Percentiles rank a stretch among this genome's conserved stretches.
Evolutionary conservation across 192 early-diverging fungal genomes (phyloP).

Genomic region (Dispira parvispora): DNA sequence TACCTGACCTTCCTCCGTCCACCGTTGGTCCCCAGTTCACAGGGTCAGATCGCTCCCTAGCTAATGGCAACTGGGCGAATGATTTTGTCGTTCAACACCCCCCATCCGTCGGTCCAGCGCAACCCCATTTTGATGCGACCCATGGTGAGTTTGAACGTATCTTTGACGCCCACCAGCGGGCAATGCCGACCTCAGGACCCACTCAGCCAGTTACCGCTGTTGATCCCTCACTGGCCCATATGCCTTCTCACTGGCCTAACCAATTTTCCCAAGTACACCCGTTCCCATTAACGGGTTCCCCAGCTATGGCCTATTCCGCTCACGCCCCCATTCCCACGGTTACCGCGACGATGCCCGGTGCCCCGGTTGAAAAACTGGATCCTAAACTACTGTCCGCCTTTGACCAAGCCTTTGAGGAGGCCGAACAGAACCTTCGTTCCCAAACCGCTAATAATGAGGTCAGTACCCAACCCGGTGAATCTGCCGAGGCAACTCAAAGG

Average conservation of each 20-base stretch:
- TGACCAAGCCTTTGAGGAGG: constrained; percentile 48
- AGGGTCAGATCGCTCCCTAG: not conserved
- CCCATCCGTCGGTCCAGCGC: not conserved
- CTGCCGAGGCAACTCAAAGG: constrained; percentile 18
- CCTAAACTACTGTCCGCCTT: constrained; percentile 38
- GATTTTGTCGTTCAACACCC: constrained; percentile 51
- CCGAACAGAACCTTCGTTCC: constrained; percentile 21
- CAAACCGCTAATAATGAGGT: constrained; percentile 18
- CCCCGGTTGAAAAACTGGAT: constrained; percentile 10
- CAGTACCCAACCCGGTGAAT: constrained; percentile 14
- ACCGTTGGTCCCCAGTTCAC: constrained; percentile 4
- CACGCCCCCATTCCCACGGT: constrained; percentile 6
- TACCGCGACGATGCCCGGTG: constrained; percentile 9
- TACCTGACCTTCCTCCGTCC: constrained; percentile 17
- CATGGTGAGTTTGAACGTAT: constrained; percentile 26
- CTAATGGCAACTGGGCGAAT: constrained; percentile 41
- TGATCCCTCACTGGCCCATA: constrained; percentile 10
- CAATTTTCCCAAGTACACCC: constrained; percentile 25
- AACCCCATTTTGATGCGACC: constrained; percentile 11
- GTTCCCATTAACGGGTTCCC: no score
- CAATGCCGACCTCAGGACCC: not conserved
- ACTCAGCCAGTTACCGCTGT: not conserved
- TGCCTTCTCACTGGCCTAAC: constrained; percentile 28
- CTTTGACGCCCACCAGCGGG: constrained; percentile 17
- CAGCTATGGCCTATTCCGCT: no score